phyloP scores from a whole-genome alignment of 208 protist genomes.

The Naegleria fowleri region DNA sequence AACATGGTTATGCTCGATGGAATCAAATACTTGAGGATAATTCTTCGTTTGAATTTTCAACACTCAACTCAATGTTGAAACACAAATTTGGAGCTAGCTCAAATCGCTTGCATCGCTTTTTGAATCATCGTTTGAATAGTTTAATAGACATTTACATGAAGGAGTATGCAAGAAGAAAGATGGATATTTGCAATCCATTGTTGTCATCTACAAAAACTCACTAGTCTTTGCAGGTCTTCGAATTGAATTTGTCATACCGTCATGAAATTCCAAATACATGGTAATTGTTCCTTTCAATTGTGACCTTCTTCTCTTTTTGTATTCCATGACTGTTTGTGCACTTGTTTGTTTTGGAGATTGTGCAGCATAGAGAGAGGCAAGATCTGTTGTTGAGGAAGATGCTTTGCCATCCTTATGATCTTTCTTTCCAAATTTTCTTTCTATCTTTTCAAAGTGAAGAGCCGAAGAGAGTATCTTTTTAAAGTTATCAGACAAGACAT shows the following conservation, averaged over 20 bases:
- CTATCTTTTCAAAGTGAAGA: neutral
- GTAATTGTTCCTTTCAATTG: neutral
- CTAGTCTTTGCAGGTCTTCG: neutral
- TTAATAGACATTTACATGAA: too few species aligned
- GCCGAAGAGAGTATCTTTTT: neutral
- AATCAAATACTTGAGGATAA: neutral
- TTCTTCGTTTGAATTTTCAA: neutral
- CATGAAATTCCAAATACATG: slow-evolving; percentile 9
- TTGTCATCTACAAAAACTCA: neutral
- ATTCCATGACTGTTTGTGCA: too few species aligned
- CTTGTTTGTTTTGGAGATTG: too few species aligned
- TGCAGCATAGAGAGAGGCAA: neutral
- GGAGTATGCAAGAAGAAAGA: too few species aligned
- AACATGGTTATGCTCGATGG: neutral
- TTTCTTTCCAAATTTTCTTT: neutral
- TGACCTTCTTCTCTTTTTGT: neutral
- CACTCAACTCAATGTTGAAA: neutral
- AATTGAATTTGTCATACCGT: neutral
- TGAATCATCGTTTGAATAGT: too few species aligned
- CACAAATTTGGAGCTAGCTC: too few species aligned
- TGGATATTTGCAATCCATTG: too few species aligned
- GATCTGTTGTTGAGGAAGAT: neutral
- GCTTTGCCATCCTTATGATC: neutral
- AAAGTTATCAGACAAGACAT: neutral
- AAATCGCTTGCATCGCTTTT: too few species aligned